A percentile compares a stretch with the other conserved stretches of the same genome.
phyloP scores from a whole-genome alignment of 306 rosid species.

The Lathyrus aphaca region DNA sequence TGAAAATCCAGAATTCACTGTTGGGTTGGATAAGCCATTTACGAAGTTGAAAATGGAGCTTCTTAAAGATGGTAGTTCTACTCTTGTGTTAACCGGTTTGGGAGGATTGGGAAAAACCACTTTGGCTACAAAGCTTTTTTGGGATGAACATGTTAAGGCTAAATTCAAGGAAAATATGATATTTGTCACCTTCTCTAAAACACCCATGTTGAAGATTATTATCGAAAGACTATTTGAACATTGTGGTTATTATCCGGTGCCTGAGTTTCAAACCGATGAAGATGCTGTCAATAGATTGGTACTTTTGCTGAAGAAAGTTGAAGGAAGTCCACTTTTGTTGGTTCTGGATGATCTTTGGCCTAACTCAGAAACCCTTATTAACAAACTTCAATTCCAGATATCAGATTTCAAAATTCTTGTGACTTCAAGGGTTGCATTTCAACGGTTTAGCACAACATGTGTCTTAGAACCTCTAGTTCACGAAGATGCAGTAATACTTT shows the following conservation, averaged over 20 bases:
- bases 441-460: constrained; percentile 29
- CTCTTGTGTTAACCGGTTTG: constrained; percentile 49
- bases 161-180: constrained; percentile 51
- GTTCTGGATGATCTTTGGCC: constrained; percentile 73
- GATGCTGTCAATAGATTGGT: constrained; percentile 26
- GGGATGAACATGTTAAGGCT: constrained; percentile 50
- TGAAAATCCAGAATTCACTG: constrained; percentile 33
- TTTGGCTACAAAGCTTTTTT: constrained; percentile 52
- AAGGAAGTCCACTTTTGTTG: constrained; percentile 43
- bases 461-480: constrained; percentile 43
- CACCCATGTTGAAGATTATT: constrained; percentile 47
- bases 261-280: constrained; percentile 43
- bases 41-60: constrained; percentile 46
- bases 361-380: constrained; percentile 53
- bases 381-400: constrained; percentile 42
- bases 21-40: constrained; percentile 48
- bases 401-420: constrained; percentile 62
- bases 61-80: constrained; percentile 34
- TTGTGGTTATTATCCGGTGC: constrained; percentile 27
- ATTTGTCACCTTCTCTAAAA: constrained; percentile 50
- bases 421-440: constrained; percentile 58
- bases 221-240: constrained; percentile 42
- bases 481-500: constrained; percentile 54
- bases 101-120: constrained; percentile 67
- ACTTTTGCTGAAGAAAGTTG: constrained; percentile 32